These are phyloP conservation scores for Oryza australiensis DNA, from an alignment of 176 grass and related monocot species.

Conservation along the genomic window DNA sequence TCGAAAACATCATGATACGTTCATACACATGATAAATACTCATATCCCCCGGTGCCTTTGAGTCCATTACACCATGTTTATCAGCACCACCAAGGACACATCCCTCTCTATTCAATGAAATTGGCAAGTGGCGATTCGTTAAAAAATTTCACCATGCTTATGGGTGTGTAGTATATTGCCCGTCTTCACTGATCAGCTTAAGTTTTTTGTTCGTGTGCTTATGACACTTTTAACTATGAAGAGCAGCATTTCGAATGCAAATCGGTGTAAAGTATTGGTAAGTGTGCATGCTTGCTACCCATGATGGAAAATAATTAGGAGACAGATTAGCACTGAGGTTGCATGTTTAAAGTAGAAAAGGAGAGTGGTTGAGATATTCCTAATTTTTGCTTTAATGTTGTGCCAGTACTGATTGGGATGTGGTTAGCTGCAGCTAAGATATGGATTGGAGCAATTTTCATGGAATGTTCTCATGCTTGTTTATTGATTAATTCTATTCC, in stretches of 20 bases:
- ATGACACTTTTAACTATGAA: background rate
- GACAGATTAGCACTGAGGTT: background rate
- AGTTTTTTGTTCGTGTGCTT: background rate
- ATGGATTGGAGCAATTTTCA: background rate
- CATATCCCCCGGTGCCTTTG: background rate
- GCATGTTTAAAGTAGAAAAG: background rate
- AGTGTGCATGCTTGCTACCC: background rate
- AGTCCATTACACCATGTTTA: background rate
- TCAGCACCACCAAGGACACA: too few relatives aligned
- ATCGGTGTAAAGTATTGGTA: background rate
- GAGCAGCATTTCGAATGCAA: background rate
- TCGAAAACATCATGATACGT: slow-evolving; percentile 30
- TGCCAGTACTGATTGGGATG: background rate
- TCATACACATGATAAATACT: background rate
- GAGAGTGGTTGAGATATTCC: background rate
- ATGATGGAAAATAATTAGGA: slow-evolving; percentile 9
- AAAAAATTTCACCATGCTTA: background rate
- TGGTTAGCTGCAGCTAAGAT: slow-evolving; percentile 3
- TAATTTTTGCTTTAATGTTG: background rate
- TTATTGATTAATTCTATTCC: slow-evolving; percentile 4
- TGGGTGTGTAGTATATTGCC: background rate
- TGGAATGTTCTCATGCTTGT: background rate
- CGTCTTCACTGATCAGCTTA: background rate
- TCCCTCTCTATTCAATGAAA: too few relatives aligned
- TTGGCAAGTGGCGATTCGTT: too few relatives aligned